A percentile compares a stretch with the other conserved stretches of the same genome.
Evolutionary conservation across 306 rosid genomes (phyloP).

Genomic region (Castanea crenata): DNA sequence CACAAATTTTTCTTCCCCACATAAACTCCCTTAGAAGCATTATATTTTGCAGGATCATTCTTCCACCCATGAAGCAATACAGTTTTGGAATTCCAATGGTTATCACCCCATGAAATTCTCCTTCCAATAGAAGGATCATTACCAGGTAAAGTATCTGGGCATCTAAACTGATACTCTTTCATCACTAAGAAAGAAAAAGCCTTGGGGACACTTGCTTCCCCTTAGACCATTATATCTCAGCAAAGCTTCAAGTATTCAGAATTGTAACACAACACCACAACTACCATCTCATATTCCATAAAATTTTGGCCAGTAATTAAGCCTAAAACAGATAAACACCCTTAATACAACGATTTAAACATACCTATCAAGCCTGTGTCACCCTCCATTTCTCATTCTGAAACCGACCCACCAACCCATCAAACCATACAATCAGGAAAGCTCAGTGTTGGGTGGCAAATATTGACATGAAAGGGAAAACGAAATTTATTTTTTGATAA

Average conservation of each 20-base stretch:
- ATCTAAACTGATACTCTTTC: slow-evolving; percentile 52
- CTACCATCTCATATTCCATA: slow-evolving; percentile 3
- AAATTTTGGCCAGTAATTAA: slow-evolving; percentile 1
- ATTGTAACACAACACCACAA: background rate
- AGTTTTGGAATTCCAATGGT: slow-evolving; percentile 50
- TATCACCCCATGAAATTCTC: slow-evolving; percentile 49
- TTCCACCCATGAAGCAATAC: slow-evolving; percentile 48
- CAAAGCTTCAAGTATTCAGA: slow-evolving; percentile 23
- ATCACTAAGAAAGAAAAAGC: slow-evolving; percentile 40
- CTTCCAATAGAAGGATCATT: slow-evolving; percentile 50
- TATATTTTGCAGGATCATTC: slow-evolving; percentile 54
- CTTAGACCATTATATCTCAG: slow-evolving; percentile 23
- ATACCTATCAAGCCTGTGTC: slow-evolving; percentile 3
- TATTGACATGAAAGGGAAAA: background rate
- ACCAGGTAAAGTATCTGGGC: slow-evolving; percentile 26
- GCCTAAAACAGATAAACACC: slow-evolving; percentile 12
- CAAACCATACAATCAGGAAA: slow-evolving; percentile 3
- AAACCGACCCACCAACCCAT: slow-evolving; percentile 45
- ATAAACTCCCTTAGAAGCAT: slow-evolving; percentile 49
- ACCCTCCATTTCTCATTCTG: slow-evolving; percentile 17
- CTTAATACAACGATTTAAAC: background rate
- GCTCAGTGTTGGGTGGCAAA: slow-evolving; percentile 40
- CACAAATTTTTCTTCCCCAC: slow-evolving; percentile 54
- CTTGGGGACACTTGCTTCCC: slow-evolving; percentile 52
- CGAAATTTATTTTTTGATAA: background rate